These are phyloP conservation scores for Carpinus viminea DNA, from an alignment of 306 rosid species.

Conservation along the genomic window DNA sequence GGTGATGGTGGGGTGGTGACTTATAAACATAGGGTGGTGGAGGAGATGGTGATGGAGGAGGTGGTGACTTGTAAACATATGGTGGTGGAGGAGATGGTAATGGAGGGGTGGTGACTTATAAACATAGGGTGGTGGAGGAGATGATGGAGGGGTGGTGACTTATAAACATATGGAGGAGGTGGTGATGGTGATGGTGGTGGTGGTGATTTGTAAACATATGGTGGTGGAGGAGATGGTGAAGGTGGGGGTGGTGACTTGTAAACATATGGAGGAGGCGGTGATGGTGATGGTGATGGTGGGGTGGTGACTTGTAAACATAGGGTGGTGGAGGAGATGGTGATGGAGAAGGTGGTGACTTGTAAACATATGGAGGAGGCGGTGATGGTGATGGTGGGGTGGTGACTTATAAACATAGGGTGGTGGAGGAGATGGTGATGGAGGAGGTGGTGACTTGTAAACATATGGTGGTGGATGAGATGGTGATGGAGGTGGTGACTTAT, in stretches of 20 bases:
- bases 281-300: neutral
- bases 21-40: neutral
- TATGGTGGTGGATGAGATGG: neutral
- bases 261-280: neutral
- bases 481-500: neutral
- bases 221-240: neutral
- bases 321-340: neutral
- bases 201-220: neutral
- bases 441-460: neutral
- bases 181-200: neutral
- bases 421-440: neutral
- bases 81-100: neutral
- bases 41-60: neutral
- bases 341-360: neutral
- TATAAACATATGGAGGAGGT: rapidly evolving
- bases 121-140: neutral
- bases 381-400: neutral
- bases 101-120: neutral
- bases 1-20: neutral
- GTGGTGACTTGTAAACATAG: neutral
- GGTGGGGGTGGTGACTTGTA: neutral
- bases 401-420: neutral
- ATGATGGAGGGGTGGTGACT: neutral
- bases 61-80: neutral
- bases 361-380: neutral